Evolutionary conservation across 345 rosid species (phyloP), one percentile per base, ranked within the genome.

Genomic region (Boechera divaricarpa): DNA sequence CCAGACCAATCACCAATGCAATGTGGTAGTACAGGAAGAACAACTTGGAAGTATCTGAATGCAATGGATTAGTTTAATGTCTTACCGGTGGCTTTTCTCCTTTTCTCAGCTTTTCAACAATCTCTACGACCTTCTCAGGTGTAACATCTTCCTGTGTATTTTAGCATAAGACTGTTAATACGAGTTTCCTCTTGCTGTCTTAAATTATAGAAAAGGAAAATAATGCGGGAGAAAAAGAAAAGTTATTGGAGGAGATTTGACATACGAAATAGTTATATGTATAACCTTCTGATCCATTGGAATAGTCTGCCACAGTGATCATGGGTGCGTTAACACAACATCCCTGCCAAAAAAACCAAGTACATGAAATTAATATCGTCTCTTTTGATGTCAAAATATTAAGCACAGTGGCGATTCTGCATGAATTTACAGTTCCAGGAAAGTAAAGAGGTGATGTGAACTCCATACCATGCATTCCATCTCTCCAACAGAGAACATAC

Each of bases 321-420:
- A 96, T 96, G 42, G 97, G 99, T 64, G 99, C 98, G 73, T 96
- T 96, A 42, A 93, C 99, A 67, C 98, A 96, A 76, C 97, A 87
- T 81, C 97, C 98, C 98, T 96, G 89, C 80, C 29, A 82, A 69
- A 31, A 81, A 77, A 75, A 18, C 29, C 79, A 67, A 47, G 62
- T 2, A 47, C 45, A 62, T 68, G 31, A 68, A 58, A 73, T 39
- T 2, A 12, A 35, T 12, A 41, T 5, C 29, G 32, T 42, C 11
- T 26, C 62, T 47, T 2, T 48, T 58, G 12, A 42, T 69, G 18
- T 3, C 6, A 45, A 33, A 53, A 35, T 52, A 51, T 7, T 51
- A 21, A 21, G 31, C 5, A 24, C 0, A 3, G 45, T 10, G 3
- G 4, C 10, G 3, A 4, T 49, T 48, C 7, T 45, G 78, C 26